Evolutionary conservation across 2,329 filamentous ascomycete species (phyloP).

Genomic region (Pseudocercospora eumusae): DNA sequence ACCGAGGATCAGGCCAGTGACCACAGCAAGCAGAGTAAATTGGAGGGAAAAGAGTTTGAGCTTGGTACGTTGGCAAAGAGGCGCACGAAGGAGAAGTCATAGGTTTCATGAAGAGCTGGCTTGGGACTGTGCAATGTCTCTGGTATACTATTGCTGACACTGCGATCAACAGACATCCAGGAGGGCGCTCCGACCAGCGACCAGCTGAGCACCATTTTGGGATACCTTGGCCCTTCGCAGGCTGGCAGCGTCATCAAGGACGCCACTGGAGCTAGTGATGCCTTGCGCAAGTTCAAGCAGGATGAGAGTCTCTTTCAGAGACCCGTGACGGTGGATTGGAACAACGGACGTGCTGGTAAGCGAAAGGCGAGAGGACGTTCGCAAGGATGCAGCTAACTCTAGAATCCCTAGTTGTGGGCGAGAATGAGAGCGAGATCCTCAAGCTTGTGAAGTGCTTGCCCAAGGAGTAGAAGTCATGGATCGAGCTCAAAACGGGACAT

Average conservation of each 20-base stretch:
- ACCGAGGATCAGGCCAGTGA: constrained; percentile 74
- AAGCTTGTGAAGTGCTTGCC: constrained; percentile 69
- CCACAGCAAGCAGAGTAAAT: constrained; percentile 60
- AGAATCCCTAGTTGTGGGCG: constrained; percentile 62
- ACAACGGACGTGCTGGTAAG: constrained; percentile 75
- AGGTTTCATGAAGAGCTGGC: not conserved
- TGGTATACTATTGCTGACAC: constrained; percentile 8
- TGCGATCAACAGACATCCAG: constrained; percentile 62
- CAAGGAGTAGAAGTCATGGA: constrained; percentile 39
- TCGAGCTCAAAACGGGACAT: constrained; percentile 22
- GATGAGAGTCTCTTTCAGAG: constrained; percentile 67
- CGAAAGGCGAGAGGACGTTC: constrained; percentile 8
- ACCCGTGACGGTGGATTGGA: constrained; percentile 91
- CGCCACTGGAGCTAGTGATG: constrained; percentile 73
- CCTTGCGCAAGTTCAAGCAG: constrained; percentile 74
- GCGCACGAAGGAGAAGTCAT: not conserved
- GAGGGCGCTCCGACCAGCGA: constrained; percentile 77
- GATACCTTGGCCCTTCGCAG: constrained; percentile 70
- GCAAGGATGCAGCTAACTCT: not conserved
- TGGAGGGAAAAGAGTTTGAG: constrained; percentile 72
- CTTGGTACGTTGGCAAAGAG: constrained; percentile 50
- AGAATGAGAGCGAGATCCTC: constrained; percentile 84
- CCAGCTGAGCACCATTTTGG: constrained; percentile 79
- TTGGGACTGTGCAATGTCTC: not conserved
- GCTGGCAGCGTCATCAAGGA: constrained; percentile 69